Evolutionary conservation across 1,284 basidiomycete species (phyloP).

Genomic region (Trichosporon sp.): DNA sequence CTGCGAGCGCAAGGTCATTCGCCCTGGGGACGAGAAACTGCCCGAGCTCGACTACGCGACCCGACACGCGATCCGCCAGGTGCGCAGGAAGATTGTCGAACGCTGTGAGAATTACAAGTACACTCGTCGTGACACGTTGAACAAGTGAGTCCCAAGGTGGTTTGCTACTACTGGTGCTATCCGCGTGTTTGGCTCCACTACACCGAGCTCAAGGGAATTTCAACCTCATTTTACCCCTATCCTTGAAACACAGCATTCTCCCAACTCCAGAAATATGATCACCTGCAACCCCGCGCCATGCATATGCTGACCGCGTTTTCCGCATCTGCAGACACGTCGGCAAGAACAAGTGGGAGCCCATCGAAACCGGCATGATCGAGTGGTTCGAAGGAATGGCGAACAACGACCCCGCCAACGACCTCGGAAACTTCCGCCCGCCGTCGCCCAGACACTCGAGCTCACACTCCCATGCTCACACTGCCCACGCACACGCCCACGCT

Average conservation of each 20-base stretch:
- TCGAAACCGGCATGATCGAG: slow-evolving; percentile 40
- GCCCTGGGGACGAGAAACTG: slow-evolving; percentile 30
- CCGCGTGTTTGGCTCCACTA: not conserved
- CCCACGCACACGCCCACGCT: not conserved
- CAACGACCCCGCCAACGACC: slow-evolving; percentile 43
- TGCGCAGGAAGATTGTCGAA: slow-evolving; percentile 48
- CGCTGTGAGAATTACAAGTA: slow-evolving; percentile 51
- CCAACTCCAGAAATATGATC: not conserved
- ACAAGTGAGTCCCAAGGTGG: slow-evolving; percentile 39
- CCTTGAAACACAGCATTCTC: not conserved
- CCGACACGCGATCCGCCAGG: slow-evolving; percentile 42
- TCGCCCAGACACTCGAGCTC: not conserved
- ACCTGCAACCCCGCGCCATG: not conserved
- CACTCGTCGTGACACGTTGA: slow-evolving; percentile 47
- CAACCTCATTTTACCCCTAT: not conserved
- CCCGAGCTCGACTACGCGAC: slow-evolving; percentile 38
- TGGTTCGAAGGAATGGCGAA: slow-evolving; percentile 34
- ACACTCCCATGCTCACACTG: not conserved
- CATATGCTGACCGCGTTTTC: not conserved
- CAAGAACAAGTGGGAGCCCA: slow-evolving; percentile 44
- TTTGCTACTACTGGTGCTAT: not conserved
- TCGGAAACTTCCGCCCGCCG: slow-evolving; percentile 11
- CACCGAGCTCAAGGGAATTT: not conserved
- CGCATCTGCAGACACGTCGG: slow-evolving; percentile 29
- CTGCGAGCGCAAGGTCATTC: slow-evolving; percentile 45